A percentile compares a stretch with the other conserved stretches of the same genome.
Conservation (phyloP, 2,329 filamentous ascomycete genomes). For the Cladophialophora bantiana region DNA sequence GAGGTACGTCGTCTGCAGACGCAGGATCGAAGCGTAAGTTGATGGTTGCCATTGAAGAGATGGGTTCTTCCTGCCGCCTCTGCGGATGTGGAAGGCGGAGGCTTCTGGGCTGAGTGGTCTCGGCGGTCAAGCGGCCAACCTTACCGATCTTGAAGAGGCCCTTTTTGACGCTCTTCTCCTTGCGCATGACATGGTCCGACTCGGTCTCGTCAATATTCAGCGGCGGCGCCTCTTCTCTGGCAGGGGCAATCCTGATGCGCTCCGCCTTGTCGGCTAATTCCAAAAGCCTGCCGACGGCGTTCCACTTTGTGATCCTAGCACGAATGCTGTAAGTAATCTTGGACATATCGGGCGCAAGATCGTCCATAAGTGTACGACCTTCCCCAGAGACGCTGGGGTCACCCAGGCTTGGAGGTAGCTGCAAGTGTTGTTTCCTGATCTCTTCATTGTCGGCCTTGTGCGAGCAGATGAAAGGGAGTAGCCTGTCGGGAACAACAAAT, state of each 20-base stretch:
- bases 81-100: conserved; percentile 57
- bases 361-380: conserved; percentile 62
- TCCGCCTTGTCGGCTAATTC: conserved; percentile 59
- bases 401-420: conserved; percentile 68
- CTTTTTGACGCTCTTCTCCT: conserved; percentile 67
- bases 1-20: conserved; percentile 58
- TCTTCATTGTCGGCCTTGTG: conserved; percentile 60
- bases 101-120: conserved; percentile 64
- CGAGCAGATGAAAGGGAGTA: conserved; percentile 66
- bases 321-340: conserved; percentile 65
- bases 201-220: conserved; percentile 55
- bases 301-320: conserved; percentile 54
- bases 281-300: conserved; percentile 52
- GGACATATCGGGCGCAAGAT: conserved; percentile 68
- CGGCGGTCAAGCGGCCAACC: conserved; percentile 64
- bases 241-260: conserved; percentile 67
- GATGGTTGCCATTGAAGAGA: conserved; percentile 63
- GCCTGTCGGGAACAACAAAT: conserved; percentile 67
- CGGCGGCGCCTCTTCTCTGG: conserved; percentile 66
- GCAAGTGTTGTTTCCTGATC: conserved; percentile 62
- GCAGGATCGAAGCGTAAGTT: conserved; percentile 67
- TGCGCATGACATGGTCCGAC: conserved; percentile 59
- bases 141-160: conserved; percentile 63
- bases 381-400: conserved; percentile 62
- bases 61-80: conserved; percentile 47